A percentile compares a stretch with the other conserved stretches of the same genome.
phyloP scores from a whole-genome alignment of 2,329 filamentous ascomycete genomes.

The Trichoderma oligosporum region DNA sequence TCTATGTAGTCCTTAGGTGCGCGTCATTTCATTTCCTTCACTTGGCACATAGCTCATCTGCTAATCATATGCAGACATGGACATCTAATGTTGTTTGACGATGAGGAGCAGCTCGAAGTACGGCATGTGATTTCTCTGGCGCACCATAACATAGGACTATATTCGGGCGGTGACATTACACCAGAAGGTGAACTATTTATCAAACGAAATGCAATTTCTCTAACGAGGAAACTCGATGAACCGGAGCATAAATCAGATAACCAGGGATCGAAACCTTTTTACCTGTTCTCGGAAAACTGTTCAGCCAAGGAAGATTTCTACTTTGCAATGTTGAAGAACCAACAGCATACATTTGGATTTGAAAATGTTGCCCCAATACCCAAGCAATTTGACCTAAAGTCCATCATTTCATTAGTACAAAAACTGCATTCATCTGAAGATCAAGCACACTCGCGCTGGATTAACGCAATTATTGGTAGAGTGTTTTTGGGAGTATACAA shows the following conservation, averaged over 20 bases:
- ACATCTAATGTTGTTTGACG: conserved; percentile 96
- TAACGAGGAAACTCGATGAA: conserved; percentile 61
- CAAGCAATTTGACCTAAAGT: conserved; percentile 73
- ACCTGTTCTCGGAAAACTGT: conserved; percentile 88
- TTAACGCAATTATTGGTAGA: conserved; percentile 86
- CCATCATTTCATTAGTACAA: conserved; percentile 87
- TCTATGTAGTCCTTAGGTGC: conserved; percentile 85
- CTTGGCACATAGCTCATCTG: background rate
- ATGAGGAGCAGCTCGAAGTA: conserved; percentile 90
- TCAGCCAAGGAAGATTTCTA: conserved; percentile 99
- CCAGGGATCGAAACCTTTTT: conserved; percentile 75
- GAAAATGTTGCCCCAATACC: conserved; percentile 58
- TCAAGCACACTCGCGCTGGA: conserved; percentile 83
- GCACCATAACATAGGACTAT: conserved; percentile 80
- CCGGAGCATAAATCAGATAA: conserved; percentile 54
- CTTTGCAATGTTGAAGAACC: conserved; percentile 81
- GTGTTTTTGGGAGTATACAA: conserved; percentile 85
- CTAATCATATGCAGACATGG: conserved; percentile 62
- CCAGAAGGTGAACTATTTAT: conserved; percentile 94
- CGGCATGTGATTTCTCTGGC: conserved; percentile 91
- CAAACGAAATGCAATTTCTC: conserved; percentile 83
- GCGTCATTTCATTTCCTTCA: conserved; percentile 23
- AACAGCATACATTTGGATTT: conserved; percentile 62
- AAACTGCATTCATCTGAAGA: conserved; percentile 88
- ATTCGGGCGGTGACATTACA: conserved; percentile 71